phyloP scores from a whole-genome alignment of 2,329 filamentous ascomycete genomes.

The Zalaria sp. region DNA sequence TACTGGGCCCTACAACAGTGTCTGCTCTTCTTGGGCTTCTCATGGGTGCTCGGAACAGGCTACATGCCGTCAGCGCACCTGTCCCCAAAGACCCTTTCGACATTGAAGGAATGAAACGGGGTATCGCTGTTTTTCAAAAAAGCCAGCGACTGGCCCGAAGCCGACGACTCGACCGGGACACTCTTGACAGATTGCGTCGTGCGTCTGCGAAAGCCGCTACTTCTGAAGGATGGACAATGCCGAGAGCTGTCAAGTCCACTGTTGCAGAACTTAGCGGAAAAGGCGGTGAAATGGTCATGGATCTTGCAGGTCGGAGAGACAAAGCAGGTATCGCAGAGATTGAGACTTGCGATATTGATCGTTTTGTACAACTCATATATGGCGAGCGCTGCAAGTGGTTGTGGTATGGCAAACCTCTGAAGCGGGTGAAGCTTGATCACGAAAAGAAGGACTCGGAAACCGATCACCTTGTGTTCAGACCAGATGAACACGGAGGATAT shows the following conservation, averaged over 20 bases:
- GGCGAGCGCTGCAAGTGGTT: constrained; percentile 86
- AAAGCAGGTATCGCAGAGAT: constrained; percentile 85
- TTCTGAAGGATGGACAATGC: constrained; percentile 83
- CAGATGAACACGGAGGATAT: constrained; percentile 39
- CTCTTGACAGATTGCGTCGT: constrained; percentile 64
- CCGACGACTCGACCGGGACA: constrained; percentile 68
- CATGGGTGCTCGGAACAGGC: constrained; percentile 76
- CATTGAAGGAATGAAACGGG: constrained; percentile 64
- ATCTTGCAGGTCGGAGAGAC: constrained; percentile 73
- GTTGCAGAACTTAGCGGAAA: constrained; percentile 89
- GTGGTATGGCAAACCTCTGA: constrained; percentile 80
- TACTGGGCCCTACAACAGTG: constrained; percentile 83
- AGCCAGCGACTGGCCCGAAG: constrained; percentile 67
- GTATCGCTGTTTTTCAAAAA: constrained; percentile 81
- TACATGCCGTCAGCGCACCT: constrained; percentile 72
- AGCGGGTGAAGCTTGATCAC: constrained; percentile 25
- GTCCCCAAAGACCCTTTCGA: constrained; percentile 89
- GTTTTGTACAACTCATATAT: constrained; percentile 61
- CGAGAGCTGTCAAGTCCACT: constrained; percentile 86
- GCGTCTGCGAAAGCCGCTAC: constrained; percentile 82
- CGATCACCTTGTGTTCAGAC: constrained; percentile 33
- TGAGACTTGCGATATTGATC: constrained; percentile 80
- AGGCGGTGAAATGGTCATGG: constrained; percentile 85
- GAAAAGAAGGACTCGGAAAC: background rate
- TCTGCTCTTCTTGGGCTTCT: constrained; percentile 75